phyloP scores from a whole-genome alignment of 257 asterid genomes.

The Salvia miltiorrhiza region DNA sequence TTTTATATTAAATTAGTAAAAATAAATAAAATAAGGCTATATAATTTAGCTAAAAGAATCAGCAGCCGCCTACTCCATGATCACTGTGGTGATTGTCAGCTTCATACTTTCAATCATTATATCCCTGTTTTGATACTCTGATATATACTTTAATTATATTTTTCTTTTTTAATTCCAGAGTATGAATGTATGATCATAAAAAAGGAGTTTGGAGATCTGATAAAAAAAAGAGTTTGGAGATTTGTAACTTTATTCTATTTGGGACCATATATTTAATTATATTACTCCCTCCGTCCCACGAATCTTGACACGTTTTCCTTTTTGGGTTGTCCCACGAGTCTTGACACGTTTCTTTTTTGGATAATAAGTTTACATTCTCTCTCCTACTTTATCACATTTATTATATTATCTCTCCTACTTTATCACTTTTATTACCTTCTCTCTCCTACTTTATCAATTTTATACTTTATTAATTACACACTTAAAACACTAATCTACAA shows the following conservation, averaged over 20 bases:
- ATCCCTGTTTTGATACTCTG: not conserved
- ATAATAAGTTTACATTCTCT: too few species aligned
- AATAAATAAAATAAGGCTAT: too few species aligned
- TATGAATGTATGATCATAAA: not conserved
- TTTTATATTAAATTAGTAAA: not conserved
- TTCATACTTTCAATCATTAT: constrained; percentile 15
- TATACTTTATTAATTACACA: too few species aligned
- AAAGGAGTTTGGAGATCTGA: not conserved
- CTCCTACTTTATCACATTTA: too few species aligned
- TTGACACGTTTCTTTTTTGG: too few species aligned
- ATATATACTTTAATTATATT: not conserved
- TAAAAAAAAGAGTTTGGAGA: not conserved
- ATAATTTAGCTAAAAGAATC: not conserved
- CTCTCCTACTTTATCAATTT: too few species aligned
- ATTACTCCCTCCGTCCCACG: too few species aligned
- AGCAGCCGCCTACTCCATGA: constrained; percentile 37
- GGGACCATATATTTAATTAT: not conserved
- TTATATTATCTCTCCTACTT: too few species aligned
- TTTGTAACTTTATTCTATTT: not conserved
- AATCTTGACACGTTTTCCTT: too few species aligned
- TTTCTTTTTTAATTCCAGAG: not conserved
- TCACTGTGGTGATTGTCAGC: constrained; percentile 24
- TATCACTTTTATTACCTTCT: too few species aligned
- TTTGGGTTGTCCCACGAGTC: too few species aligned
- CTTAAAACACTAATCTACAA: too few species aligned